Evolutionary conservation across 2,329 filamentous ascomycete genomes (phyloP).

Genomic region (Biscogniauxia sp.): DNA sequence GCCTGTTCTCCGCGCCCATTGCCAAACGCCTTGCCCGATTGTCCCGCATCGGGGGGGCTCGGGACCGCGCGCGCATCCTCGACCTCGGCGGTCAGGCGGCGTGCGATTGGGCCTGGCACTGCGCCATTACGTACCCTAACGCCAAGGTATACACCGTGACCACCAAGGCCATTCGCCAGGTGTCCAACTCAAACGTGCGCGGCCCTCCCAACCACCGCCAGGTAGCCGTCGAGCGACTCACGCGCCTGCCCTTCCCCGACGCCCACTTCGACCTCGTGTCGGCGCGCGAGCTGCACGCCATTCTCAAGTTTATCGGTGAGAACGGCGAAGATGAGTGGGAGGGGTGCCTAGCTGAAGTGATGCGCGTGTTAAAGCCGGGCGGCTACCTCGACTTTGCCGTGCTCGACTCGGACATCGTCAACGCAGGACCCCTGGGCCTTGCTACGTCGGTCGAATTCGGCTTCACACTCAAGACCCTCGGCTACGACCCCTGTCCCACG

Average conservation of each 20-base stretch:
- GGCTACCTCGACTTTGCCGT: slow-evolving; percentile 90
- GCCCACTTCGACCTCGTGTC: slow-evolving; percentile 90
- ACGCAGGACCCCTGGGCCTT: slow-evolving; percentile 73
- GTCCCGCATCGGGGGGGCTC: slow-evolving; percentile 47
- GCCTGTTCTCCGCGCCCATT: slow-evolving; percentile 62
- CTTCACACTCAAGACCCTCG: slow-evolving; percentile 82
- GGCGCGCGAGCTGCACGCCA: slow-evolving; percentile 78
- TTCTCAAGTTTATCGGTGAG: slow-evolving; percentile 71
- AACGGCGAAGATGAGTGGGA: slow-evolving; percentile 83
- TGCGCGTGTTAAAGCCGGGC: slow-evolving; percentile 87
- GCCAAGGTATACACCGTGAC: slow-evolving; percentile 86
- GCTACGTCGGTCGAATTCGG: slow-evolving; percentile 90
- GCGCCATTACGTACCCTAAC: slow-evolving; percentile 80
- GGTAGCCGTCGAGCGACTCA: slow-evolving; percentile 73
- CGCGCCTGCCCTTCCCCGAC: slow-evolving; percentile 79
- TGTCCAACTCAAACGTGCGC: slow-evolving; percentile 71
- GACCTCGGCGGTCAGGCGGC: slow-evolving; percentile 83
- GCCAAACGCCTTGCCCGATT: slow-evolving; percentile 59
- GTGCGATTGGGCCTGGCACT: slow-evolving; percentile 96
- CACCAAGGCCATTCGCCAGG: slow-evolving; percentile 67
- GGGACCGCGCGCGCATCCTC: slow-evolving; percentile 66
- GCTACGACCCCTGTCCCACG: slow-evolving; percentile 83
- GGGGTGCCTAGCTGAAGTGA: slow-evolving; percentile 77
- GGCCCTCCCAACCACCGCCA: slow-evolving; percentile 87
- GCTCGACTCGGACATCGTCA: slow-evolving; percentile 86